phyloP scores from a whole-genome alignment of 306 rosid species.

The Castanospermum australe region DNA sequence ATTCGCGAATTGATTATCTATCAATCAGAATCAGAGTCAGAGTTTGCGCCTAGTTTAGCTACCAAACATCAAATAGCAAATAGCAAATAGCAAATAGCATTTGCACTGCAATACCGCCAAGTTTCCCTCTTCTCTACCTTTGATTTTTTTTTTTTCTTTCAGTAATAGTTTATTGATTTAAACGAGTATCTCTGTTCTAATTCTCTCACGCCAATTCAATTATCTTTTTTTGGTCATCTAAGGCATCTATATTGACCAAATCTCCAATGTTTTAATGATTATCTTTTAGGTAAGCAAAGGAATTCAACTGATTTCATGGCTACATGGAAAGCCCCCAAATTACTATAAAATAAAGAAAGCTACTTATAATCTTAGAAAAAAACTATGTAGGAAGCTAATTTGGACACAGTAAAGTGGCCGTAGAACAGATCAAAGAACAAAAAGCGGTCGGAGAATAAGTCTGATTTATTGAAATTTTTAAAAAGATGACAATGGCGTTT shows the following conservation, averaged over 20 bases:
- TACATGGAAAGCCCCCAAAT: not conserved
- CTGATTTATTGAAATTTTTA: not conserved
- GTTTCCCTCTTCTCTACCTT: constrained; percentile 11
- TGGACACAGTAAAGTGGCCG: constrained; percentile 28
- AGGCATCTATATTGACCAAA: not conserved
- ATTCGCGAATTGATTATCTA: constrained; percentile 10
- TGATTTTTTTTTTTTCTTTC: not conserved
- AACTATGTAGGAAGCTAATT: constrained; percentile 18
- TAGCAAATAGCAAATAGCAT: too few relatives aligned
- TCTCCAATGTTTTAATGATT: not conserved
- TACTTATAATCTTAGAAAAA: constrained; percentile 25
- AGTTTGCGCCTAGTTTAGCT: not conserved
- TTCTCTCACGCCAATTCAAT: too few relatives aligned
- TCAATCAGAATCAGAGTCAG: not conserved
- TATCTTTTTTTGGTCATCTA: not conserved
- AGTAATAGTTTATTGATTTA: not conserved
- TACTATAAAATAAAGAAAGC: not conserved
- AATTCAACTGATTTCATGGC: not conserved
- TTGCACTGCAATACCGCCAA: constrained; percentile 9
- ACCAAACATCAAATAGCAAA: not conserved
- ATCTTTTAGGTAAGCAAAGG: not conserved
- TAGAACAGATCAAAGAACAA: constrained; percentile 6
- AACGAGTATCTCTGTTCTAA: not conserved
- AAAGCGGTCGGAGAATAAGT: constrained; percentile 1
- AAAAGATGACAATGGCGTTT: constrained; percentile 26